Conservation (phyloP, 2,329 filamentous ascomycete genomes). For the Geosmithia flava region DNA sequence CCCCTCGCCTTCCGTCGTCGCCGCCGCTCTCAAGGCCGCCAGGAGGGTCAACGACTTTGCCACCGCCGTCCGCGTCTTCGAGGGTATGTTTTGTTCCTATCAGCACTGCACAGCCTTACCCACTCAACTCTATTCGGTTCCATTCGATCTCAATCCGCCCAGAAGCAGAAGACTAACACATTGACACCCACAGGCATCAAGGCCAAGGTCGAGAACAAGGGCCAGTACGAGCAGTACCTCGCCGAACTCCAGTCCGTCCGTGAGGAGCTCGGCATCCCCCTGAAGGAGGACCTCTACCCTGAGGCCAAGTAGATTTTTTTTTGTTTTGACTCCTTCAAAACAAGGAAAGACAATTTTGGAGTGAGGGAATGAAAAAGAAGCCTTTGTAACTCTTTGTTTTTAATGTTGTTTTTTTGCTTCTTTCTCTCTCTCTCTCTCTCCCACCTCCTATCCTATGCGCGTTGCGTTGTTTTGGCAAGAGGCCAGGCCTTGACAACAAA, state of each 20-base stretch:
- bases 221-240: constrained; percentile 94
- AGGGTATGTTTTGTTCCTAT: constrained; percentile 51
- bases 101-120: no score
- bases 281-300: constrained; percentile 91
- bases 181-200: constrained; percentile 94
- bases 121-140: no score
- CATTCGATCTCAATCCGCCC: constrained; percentile 1
- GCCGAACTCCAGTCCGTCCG: constrained; percentile 84
- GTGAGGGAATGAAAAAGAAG: no score
- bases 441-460: no score
- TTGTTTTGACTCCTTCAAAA: no score
- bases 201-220: constrained; percentile 97
- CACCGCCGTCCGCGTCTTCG: constrained; percentile 95
- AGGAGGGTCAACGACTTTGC: constrained; percentile 97
- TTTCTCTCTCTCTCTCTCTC: no score
- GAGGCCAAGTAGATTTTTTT: constrained; percentile 28
- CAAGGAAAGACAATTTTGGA: no score
- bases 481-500: no score
- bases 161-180: no score
- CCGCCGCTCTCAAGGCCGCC: constrained; percentile 84
- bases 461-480: no score
- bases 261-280: constrained; percentile 81
- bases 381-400: no score
- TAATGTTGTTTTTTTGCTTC: no score
- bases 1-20: constrained; percentile 81